A percentile compares a stretch with the other conserved stretches of the same genome.
Evolutionary conservation across 345 rosid genomes (phyloP).

Genomic region (Melaleuca quinquenervia): DNA sequence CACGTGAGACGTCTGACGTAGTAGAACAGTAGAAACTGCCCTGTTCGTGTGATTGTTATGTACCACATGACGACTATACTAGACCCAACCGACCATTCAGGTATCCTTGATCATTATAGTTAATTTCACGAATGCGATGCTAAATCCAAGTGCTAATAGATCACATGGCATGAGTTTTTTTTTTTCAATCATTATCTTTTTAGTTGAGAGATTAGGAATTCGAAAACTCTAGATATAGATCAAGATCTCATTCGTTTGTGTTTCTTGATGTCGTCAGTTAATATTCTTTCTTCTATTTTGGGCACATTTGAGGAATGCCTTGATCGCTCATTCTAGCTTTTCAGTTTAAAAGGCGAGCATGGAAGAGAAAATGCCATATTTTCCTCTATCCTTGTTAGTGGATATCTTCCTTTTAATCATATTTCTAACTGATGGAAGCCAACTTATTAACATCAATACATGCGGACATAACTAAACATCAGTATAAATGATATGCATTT

Average conservation of each 20-base stretch:
- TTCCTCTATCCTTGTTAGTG: background rate
- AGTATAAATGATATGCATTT: background rate
- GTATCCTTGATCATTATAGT: background rate
- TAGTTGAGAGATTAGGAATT: background rate
- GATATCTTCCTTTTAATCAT: background rate
- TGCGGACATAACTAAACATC: background rate
- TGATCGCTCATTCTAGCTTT: background rate
- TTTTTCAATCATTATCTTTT: background rate
- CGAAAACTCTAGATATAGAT: background rate
- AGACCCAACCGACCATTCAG: background rate
- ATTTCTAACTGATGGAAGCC: background rate
- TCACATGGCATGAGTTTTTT: background rate
- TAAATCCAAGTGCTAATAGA: background rate
- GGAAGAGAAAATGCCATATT: background rate
- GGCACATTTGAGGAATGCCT: background rate
- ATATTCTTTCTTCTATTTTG: background rate
- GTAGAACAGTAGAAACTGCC: background rate
- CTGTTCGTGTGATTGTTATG: background rate
- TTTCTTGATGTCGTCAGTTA: background rate
- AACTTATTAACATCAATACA: background rate
- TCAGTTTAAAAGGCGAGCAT: background rate
- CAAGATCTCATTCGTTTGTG: background rate
- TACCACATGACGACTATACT: background rate
- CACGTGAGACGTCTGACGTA: background rate
- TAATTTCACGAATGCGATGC: background rate